Evolutionary conservation across 129 eudicot genomes (phyloP).

Genomic region (Saussurea involucrata): DNA sequence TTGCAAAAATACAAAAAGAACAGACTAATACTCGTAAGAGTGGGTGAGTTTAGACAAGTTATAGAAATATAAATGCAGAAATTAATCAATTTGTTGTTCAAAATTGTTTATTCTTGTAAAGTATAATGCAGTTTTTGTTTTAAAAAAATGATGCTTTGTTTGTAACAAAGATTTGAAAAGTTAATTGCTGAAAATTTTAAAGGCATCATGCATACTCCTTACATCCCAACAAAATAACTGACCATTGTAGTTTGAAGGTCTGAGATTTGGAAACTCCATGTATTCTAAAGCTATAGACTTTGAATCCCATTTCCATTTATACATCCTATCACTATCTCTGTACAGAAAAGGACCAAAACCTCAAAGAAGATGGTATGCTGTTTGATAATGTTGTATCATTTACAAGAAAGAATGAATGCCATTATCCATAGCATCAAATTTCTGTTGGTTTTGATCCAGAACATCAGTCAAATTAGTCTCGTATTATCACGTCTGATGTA

Average conservation of each 20-base stretch:
- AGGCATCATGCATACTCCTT: neutral
- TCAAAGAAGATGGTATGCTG: neutral
- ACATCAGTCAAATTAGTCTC: neutral
- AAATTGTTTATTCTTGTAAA: neutral
- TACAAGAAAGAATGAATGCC: neutral
- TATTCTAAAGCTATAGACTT: neutral
- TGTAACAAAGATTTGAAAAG: neutral
- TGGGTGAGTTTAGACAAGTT: neutral
- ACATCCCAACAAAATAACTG: neutral
- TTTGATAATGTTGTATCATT: neutral
- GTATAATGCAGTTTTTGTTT: too few relatives aligned
- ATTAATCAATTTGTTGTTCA: neutral
- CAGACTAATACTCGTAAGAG: neutral
- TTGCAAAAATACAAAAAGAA: neutral
- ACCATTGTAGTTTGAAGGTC: neutral
- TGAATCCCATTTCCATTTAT: neutral
- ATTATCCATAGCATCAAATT: neutral
- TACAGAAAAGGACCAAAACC: neutral
- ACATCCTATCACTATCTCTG: neutral
- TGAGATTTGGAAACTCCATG: neutral
- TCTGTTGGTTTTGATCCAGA: neutral
- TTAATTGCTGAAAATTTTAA: neutral
- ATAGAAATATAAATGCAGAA: neutral
- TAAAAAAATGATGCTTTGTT: too few relatives aligned
- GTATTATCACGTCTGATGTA: neutral